Percentiles rank a stretch among this genome's conserved stretches.
These are phyloP conservation scores for Conringia planisiliqua DNA, from an alignment of 345 rosid species.

Conservation along the genomic window DNA sequence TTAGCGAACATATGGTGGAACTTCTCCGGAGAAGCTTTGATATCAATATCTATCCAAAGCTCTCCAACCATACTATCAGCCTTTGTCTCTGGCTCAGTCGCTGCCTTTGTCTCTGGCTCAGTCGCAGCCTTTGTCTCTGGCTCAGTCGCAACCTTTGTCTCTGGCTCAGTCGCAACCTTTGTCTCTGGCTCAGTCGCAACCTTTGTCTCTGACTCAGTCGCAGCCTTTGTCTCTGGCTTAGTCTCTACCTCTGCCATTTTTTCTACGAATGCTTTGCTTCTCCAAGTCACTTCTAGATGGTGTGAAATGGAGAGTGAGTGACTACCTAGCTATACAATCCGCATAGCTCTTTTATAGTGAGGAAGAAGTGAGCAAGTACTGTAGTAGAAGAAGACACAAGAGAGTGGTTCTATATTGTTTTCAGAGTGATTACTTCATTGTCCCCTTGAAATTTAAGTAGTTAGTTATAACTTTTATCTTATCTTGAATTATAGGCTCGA, in stretches of 20 bases:
- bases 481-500: background rate
- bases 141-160: background rate
- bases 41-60: background rate
- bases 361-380: background rate
- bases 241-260: background rate
- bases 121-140: too few species aligned
- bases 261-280: background rate
- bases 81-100: too few species aligned
- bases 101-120: too few species aligned
- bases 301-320: background rate
- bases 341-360: background rate
- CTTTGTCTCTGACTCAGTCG: background rate
- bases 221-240: background rate
- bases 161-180: background rate
- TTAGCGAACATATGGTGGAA: conserved; percentile 8
- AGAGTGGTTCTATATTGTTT: background rate
- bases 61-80: background rate
- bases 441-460: background rate
- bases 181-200: background rate
- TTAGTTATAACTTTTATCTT: background rate
- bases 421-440: background rate
- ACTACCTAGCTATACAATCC: background rate
- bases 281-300: background rate
- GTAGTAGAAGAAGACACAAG: background rate
- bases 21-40: background rate